Base-by-base conservation (phyloP, 768 basidiomycete species). In the Sistotremastrum suecicum region DNA sequence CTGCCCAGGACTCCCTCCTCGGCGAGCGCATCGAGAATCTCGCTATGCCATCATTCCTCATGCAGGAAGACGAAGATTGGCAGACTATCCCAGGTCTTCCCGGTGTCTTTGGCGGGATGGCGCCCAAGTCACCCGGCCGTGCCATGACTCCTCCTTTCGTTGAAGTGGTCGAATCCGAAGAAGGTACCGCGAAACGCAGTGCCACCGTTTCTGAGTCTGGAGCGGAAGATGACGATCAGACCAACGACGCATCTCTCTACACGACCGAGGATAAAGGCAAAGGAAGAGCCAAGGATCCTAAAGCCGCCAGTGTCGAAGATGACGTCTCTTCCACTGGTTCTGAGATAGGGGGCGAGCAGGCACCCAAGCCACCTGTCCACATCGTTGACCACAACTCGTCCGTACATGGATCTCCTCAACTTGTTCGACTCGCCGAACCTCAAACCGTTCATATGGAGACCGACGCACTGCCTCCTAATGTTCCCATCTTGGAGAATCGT, bases 71-170 rank as follows among this genome's bases (percentile, higher is more conserved):
- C 28, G 61, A 76, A 37, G 79, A 76, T 37, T 84, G 83, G 83
- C 76, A 82, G 54, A 65, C 64, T 40, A 64, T 82, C 32, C 71
- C 70, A 20, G 56, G 56, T 7, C 39, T 52, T n/a, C 50, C 46
- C 50, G 72, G 9, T 46, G 43, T 6, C 6, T 28, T 33, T n/a
- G 11, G 11, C 12, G 30, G 20, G 31, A 32, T 7, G 11, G 28
- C 47, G 9, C 47, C 47, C 34, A 57, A 60, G 3, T 37, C 43
- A 3, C 43, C 43, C 4, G 57, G 59, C 36, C 53, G 58, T 41
- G 63, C 67, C 28, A 69, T 65, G 43, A 71, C 76, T 3, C 80
- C 81, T 60, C 80, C 76, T 3, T 82, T 73, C 55, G 74, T 82
- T 8, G 78, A 81, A 59, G 65, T 69, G 34, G 56, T 83, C 32